Evolutionary conservation across 345 rosid genomes (phyloP), one percentile per base, ranked within the genome.

Genomic region (Moringa oleifera): DNA sequence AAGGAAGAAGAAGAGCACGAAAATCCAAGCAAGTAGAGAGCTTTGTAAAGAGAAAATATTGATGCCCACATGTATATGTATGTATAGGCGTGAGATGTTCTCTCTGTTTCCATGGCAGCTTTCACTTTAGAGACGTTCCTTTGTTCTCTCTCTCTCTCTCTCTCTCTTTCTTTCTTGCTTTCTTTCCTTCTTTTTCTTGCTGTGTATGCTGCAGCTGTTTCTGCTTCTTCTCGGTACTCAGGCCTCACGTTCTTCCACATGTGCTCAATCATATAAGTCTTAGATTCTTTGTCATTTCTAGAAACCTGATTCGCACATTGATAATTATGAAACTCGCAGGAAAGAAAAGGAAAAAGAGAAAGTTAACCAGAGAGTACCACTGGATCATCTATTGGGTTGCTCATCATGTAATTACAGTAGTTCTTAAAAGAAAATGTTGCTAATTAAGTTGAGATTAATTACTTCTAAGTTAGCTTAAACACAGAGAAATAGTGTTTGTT

Each of bases 81-180:
- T 41, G 13, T 18, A 13, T 41, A 68, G 73, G 81, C 80, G 73
- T 79, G 83, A 70, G 62, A 68, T 63, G 78, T 65, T 63, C 71
- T 63, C 64, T 67, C 71, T 66, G 78, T 70, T 74, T 74, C 71
- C 67, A 68, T 77, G 79, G 81, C 83, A 79, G 86, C 86, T 72
- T 82, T 82, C 62, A 56, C 78, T 81, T 74, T 81, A 65, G 47
- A 4, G 72, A 74, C 51, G 67, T 33, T 79, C 76, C 78, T 21
- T 60, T 70, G 63, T 73, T 73, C 21, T 41, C 31, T 47, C 47
- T 51, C n/a, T 24, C 50, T 59, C 36, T 15, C 24, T 51, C 18
- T 47, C 2, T 1, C 33, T 18, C n/a, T 53, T 55, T 19, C 19
- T 55, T 12, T 51, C 5, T 33, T 4, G 6, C 6, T 11, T 7